A percentile compares a stretch with the other conserved stretches of the same genome.
These are phyloP conservation scores for Sugiyamaella sp. DNA, from an alignment of 1,139 yeast genomes.

Conservation along the genomic window DNA sequence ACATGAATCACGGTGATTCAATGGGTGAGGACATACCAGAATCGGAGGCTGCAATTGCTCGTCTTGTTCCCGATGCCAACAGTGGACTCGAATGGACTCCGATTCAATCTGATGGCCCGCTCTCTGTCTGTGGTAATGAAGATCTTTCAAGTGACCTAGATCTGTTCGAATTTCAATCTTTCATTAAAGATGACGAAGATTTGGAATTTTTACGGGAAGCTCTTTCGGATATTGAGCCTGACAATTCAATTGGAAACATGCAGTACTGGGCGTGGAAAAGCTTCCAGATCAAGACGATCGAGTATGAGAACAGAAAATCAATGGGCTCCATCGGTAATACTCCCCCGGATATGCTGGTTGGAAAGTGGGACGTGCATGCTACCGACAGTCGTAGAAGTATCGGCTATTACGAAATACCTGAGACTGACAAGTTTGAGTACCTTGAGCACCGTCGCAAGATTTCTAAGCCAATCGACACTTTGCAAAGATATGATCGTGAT, in stretches of 20 bases:
- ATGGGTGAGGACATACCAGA: not conserved
- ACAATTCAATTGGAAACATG: constrained; percentile 46
- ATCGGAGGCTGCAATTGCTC: constrained; percentile 1
- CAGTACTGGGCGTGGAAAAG: constrained; percentile 74
- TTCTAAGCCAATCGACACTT: constrained; percentile 45
- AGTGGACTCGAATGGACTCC: constrained; percentile 35
- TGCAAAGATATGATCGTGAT: constrained; percentile 44
- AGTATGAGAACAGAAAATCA: constrained; percentile 20
- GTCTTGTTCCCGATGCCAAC: constrained; percentile 1
- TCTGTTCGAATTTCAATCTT: constrained; percentile 54
- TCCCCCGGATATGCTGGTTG: constrained; percentile 21
- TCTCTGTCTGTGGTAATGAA: constrained; percentile 55
- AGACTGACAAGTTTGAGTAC: constrained; percentile 70
- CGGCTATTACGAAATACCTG: constrained; percentile 75
- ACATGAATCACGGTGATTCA: constrained; percentile 2
- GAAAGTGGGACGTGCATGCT: constrained; percentile 22
- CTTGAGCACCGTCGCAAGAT: constrained; percentile 74
- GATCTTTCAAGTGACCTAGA: constrained; percentile 40
- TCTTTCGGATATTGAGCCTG: constrained; percentile 42
- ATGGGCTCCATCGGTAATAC: constrained; percentile 35
- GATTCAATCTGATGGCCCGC: constrained; percentile 42
- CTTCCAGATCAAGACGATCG: constrained; percentile 39
- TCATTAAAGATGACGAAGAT: constrained; percentile 78
- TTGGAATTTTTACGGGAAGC: constrained; percentile 54
- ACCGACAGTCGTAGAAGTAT: constrained; percentile 65